These are phyloP conservation scores for Aspergillus taichungensis DNA, from an alignment of 495 filamentous ascomycete genomes.

Conservation along the genomic window DNA sequence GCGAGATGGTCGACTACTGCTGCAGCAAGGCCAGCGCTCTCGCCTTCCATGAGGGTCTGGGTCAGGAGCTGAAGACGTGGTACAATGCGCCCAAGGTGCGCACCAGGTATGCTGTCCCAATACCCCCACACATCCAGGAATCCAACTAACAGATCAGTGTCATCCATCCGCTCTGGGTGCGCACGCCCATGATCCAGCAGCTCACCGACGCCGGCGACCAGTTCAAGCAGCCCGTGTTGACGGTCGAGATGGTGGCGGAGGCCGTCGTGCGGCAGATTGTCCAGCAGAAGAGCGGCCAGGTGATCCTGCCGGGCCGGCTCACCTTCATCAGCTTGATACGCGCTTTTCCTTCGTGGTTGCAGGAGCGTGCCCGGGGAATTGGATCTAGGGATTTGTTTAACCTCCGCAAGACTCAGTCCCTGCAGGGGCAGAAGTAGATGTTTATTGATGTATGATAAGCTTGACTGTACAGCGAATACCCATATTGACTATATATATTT, in stretches of 20 bases:
- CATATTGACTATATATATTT: too few species aligned
- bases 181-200: slow-evolving; percentile 36
- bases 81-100: slow-evolving; percentile 36
- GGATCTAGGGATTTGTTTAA: slow-evolving; percentile 18
- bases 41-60: slow-evolving; percentile 44
- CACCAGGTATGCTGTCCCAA: slow-evolving; percentile 37
- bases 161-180: slow-evolving; percentile 38
- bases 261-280: slow-evolving; percentile 37
- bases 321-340: slow-evolving; percentile 22
- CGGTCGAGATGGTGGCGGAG: slow-evolving; percentile 25
- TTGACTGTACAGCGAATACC: too few species aligned
- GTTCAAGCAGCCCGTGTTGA: slow-evolving; percentile 32
- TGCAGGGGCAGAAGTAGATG: too few species aligned
- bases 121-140: too few species aligned
- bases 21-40: slow-evolving; percentile 49
- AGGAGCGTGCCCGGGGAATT: slow-evolving; percentile 25
- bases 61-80: slow-evolving; percentile 35
- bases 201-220: slow-evolving; percentile 27
- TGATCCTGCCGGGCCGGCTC: slow-evolving; percentile 23
- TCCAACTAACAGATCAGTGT: slow-evolving; percentile 16
- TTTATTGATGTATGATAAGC: too few species aligned
- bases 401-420: slow-evolving; percentile 7
- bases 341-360: slow-evolving; percentile 33
- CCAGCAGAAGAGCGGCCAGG: slow-evolving; percentile 32
- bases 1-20: slow-evolving; percentile 46